A percentile compares a stretch with the other conserved stretches of the same genome.
These are phyloP conservation scores for Clavaria fumosa DNA, from an alignment of 768 basidiomycete genomes.

Conservation along the genomic window DNA sequence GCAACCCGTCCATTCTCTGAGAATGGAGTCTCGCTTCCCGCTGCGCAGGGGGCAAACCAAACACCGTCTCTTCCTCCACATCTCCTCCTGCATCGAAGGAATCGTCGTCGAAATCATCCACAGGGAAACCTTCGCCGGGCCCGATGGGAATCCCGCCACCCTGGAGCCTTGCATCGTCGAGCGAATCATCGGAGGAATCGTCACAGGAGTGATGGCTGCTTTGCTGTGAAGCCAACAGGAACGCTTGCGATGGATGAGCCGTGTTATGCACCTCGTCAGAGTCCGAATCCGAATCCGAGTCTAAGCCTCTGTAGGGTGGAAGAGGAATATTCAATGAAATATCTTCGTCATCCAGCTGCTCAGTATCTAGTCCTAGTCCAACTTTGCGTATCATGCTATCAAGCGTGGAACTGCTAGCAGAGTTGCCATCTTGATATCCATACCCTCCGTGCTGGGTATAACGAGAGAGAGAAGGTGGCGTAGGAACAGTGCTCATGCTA, in stretches of 20 bases:
- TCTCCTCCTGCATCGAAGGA: conserved; percentile 27
- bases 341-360: too few species aligned
- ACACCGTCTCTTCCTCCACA: conserved; percentile 48
- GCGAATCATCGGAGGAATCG: conserved; percentile 34
- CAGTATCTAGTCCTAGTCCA: conserved; percentile 32
- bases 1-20: conserved; percentile 21
- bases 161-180: conserved; percentile 39
- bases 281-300: conserved; percentile 40
- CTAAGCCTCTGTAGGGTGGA: too few species aligned
- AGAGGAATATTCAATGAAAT: conserved; percentile 3
- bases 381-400: conserved; percentile 58
- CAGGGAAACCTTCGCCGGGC: conserved; percentile 31
- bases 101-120: conserved; percentile 39
- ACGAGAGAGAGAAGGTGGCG: conserved; percentile 57
- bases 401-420: conserved; percentile 39
- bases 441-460: conserved; percentile 35
- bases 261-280: conserved; percentile 43
- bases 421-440: conserved; percentile 29
- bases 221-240: conserved; percentile 43
- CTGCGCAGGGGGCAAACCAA: conserved; percentile 48
- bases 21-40: conserved; percentile 18
- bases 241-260: conserved; percentile 54
- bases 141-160: conserved; percentile 40
- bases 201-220: conserved; percentile 12
- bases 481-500: conserved; percentile 52